These are phyloP conservation scores for Capsella bursapastoris DNA, from an alignment of 345 rosid species.

Conservation along the genomic window DNA sequence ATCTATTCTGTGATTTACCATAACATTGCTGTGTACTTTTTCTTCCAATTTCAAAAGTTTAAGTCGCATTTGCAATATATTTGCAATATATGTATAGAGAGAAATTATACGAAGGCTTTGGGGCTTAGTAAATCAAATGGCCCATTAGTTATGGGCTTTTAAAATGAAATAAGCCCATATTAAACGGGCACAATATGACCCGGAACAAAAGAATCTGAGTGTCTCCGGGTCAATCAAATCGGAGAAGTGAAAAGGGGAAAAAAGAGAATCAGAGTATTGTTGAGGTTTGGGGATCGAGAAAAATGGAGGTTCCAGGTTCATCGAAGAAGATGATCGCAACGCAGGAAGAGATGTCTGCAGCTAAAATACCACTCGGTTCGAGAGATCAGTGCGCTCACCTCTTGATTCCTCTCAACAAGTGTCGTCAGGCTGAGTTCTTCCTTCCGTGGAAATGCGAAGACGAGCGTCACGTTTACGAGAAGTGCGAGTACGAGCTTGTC, in stretches of 20 bases:
- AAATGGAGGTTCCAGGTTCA: constrained; percentile 84
- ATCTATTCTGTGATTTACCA: constrained; percentile 8
- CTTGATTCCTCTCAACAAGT: constrained; percentile 93
- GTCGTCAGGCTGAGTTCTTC: constrained; percentile 92
- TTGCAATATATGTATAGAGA: too few relatives aligned
- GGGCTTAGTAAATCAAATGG: not conserved
- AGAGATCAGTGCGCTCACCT: constrained; percentile 98
- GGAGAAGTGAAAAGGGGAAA: constrained; percentile 11
- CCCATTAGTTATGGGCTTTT: not conserved
- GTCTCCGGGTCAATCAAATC: constrained; percentile 26
- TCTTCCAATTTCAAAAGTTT: constrained; percentile 10
- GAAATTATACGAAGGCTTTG: not conserved
- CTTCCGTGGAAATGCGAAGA: constrained; percentile 98
- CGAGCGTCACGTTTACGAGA: constrained; percentile 93
- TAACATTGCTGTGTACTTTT: constrained; percentile 26
- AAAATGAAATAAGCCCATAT: not conserved
- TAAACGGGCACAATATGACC: constrained; percentile 9
- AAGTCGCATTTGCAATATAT: constrained; percentile 27
- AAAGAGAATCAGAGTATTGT: not conserved
- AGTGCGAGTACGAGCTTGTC: constrained; percentile 97
- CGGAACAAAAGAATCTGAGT: constrained; percentile 15
- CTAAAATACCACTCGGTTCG: constrained; percentile 77
- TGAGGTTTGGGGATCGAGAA: constrained; percentile 39
- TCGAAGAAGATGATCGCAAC: constrained; percentile 99
- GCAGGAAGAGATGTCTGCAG: constrained; percentile 88